Evolutionary conservation across 768 basidiomycete genomes (phyloP).

Genomic region (Leccinum sublutescens): DNA sequence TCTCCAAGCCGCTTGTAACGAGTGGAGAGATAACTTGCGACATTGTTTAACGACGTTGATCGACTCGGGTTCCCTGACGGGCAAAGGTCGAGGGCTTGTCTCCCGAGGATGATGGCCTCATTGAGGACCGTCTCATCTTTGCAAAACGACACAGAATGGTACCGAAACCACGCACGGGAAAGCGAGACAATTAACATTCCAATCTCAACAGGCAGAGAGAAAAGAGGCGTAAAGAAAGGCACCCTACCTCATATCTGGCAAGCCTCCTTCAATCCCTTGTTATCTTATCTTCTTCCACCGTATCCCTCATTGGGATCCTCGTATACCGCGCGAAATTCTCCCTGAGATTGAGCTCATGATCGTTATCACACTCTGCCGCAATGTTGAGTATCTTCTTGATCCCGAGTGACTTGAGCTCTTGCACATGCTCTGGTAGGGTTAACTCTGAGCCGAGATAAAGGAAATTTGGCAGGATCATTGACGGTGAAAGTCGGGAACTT

Average conservation of each 20-base stretch:
- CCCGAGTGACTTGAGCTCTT: constrained; percentile 68
- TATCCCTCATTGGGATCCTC: constrained; percentile 92
- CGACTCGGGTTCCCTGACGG: no score
- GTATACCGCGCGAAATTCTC: constrained; percentile 80
- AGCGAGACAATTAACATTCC: constrained; percentile 3
- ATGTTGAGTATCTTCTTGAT: constrained; percentile 90
- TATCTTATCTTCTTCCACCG: constrained; percentile 93
- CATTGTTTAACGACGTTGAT: no score
- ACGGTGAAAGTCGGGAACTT: constrained; percentile 66
- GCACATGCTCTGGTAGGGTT: constrained; percentile 68
- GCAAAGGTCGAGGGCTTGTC: no score
- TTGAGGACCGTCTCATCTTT: constrained; percentile 58
- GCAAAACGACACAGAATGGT: background rate
- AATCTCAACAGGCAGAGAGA: background rate
- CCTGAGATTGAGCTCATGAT: constrained; percentile 65
- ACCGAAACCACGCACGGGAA: constrained; percentile 6
- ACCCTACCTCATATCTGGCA: constrained; percentile 83
- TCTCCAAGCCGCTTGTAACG: no score
- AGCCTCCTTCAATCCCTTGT: constrained; percentile 75
- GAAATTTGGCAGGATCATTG: constrained; percentile 88
- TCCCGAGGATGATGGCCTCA: no score
- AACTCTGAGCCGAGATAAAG: constrained; percentile 91
- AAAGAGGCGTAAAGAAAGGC: constrained; percentile 3
- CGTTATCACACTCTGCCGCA: constrained; percentile 86
- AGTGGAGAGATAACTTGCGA: no score